Conservation (phyloP, 805 yeast species). For the Vanderwaltozyma yarrowii region DNA sequence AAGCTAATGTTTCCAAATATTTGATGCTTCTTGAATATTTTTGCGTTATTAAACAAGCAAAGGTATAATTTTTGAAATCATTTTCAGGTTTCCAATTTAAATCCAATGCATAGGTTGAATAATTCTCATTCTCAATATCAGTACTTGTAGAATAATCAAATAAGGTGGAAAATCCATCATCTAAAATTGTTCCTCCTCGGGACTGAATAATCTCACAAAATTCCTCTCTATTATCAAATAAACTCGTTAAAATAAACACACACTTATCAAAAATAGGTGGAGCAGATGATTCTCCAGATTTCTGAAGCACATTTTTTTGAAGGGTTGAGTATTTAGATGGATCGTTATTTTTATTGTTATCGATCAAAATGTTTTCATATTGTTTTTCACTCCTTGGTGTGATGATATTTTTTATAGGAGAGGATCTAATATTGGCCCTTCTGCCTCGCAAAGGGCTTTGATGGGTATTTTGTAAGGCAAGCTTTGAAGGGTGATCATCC, state of each 20-base stretch:
- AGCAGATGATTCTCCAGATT: no score
- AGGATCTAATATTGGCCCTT: not conserved
- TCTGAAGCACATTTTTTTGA: no score
- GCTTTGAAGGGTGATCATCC: no score
- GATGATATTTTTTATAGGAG: not conserved
- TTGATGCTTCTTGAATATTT: constrained; percentile 57
- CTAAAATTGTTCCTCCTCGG: constrained; percentile 36
- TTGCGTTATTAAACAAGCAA: constrained; percentile 59
- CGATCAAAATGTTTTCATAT: no score
- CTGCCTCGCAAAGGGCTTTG: constrained; percentile 15
- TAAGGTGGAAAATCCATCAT: constrained; percentile 28
- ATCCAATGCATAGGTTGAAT: constrained; percentile 2
- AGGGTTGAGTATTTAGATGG: no score
- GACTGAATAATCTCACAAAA: constrained; percentile 29
- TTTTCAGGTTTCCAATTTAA: constrained; percentile 8
- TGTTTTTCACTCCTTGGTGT: not conserved
- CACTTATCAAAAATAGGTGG: constrained; percentile 27
- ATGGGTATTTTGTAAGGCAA: no score
- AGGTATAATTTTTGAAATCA: constrained; percentile 27
- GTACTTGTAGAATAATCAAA: constrained; percentile 7
- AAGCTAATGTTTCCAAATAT: constrained; percentile 63
- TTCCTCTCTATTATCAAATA: constrained; percentile 24
- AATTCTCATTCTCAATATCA: not conserved
- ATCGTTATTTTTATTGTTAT: no score
- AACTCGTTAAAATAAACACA: constrained; percentile 32